phyloP scores from a whole-genome alignment of 1,139 yeast species.

The Kazachstania sp. region DNA sequence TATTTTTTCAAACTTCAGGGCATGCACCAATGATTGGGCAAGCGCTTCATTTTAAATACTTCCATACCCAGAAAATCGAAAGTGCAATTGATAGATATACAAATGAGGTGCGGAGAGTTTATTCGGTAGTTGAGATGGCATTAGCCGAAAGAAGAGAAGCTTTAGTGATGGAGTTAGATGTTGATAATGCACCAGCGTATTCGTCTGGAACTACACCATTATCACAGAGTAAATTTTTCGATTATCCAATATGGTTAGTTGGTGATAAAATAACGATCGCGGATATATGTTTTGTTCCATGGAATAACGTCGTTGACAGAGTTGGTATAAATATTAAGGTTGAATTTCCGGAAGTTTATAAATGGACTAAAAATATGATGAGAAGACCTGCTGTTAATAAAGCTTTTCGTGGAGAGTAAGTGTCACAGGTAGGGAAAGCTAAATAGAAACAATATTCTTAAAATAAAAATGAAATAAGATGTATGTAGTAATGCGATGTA shows the following conservation, averaged over 20 bases:
- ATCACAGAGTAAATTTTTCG: conserved; percentile 78
- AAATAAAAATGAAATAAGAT: too few relatives aligned
- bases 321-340: conserved; percentile 80
- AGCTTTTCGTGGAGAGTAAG: conserved; percentile 55
- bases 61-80: conserved; percentile 82
- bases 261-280: conserved; percentile 88
- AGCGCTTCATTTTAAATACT: conserved; percentile 85
- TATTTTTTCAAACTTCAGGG: conserved; percentile 90
- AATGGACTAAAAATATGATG: conserved; percentile 93
- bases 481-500: too few relatives aligned
- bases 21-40: conserved; percentile 99
- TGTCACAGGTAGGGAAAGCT: not conserved
- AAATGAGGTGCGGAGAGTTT: conserved; percentile 87
- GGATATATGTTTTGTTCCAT: conserved; percentile 86
- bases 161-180: conserved; percentile 79
- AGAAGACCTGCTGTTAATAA: conserved; percentile 76
- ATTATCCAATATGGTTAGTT: conserved; percentile 91
- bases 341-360: conserved; percentile 92
- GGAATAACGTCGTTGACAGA: conserved; percentile 93
- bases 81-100: conserved; percentile 87
- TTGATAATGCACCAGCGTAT: conserved; percentile 78
- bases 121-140: conserved; percentile 92
- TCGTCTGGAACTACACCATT: conserved; percentile 84
- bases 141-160: conserved; percentile 89
- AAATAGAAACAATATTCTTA: too few relatives aligned